These are phyloP conservation scores for Phellopilus nigrolimitatus DNA, from an alignment of 1,284 basidiomycete species.

Conservation along the genomic window DNA sequence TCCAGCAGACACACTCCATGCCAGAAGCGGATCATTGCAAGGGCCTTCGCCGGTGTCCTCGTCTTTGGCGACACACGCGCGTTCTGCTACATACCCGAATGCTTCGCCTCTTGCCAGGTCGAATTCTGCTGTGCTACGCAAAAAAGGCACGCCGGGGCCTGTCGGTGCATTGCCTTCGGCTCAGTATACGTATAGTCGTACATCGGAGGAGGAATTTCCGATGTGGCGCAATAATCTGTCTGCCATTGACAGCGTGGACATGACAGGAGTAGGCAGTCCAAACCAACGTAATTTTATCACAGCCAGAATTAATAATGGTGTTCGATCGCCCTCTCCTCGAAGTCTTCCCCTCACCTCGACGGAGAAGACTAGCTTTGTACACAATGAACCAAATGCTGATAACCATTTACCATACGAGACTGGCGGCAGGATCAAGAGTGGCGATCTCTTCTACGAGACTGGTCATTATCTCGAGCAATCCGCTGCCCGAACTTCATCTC, in stretches of 20 bases:
- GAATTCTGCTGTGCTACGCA: constrained; percentile 13
- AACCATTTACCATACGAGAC: background rate
- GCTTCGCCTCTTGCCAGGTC: background rate
- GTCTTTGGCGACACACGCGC: constrained; percentile 25
- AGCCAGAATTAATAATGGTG: background rate
- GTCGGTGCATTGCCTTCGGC: constrained; percentile 31
- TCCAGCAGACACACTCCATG: constrained; percentile 15
- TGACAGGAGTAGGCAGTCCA: constrained; percentile 58
- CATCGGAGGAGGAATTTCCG: constrained; percentile 15
- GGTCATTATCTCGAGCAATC: background rate
- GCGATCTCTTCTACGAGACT: constrained; percentile 19
- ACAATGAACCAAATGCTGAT: background rate
- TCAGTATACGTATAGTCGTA: constrained; percentile 6
- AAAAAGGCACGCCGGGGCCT: constrained; percentile 32
- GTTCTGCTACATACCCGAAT: constrained; percentile 18
- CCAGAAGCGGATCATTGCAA: constrained; percentile 4
- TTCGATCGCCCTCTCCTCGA: background rate
- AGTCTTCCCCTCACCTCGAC: constrained; percentile 16
- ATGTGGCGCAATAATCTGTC: constrained; percentile 30
- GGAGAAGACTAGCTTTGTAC: too few relatives aligned
- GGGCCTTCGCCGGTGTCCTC: background rate
- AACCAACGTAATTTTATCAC: constrained; percentile 20
- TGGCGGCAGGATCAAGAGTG: constrained; percentile 9
- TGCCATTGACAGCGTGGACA: constrained; percentile 52
- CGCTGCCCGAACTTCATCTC: background rate